Conservation (phyloP, 208 protist species). For the Leishmania tropica region DNA sequence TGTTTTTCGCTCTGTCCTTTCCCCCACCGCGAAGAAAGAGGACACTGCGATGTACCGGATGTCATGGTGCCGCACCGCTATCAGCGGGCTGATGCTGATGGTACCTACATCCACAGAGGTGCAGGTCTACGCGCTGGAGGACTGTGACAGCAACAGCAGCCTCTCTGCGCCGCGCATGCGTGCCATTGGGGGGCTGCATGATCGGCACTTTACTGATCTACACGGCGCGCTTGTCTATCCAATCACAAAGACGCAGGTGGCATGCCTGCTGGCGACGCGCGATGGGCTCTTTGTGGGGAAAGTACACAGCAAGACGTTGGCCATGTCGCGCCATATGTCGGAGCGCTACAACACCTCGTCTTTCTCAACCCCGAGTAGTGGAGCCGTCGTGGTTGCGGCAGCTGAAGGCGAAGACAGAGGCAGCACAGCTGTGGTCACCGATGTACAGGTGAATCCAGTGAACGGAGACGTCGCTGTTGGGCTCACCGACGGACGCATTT, state of each 20-base stretch:
- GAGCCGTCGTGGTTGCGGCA: not conserved
- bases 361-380: not conserved
- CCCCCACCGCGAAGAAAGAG: constrained; percentile 42
- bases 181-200: constrained; percentile 39
- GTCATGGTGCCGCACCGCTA: constrained; percentile 44
- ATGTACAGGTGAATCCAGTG: constrained; percentile 47
- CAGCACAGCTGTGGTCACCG: constrained; percentile 14
- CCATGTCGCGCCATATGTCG: constrained; percentile 47
- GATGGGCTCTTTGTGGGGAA: constrained; percentile 54
- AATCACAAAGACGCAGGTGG: constrained; percentile 37
- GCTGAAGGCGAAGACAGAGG: not conserved
- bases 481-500: constrained; percentile 55
- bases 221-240: constrained; percentile 43
- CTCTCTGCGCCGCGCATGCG: constrained; percentile 21
- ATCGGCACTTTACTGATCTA: constrained; percentile 38
- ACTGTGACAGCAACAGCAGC: not conserved
- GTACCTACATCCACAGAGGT: constrained; percentile 55
- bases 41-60: constrained; percentile 58
- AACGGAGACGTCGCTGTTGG: constrained; percentile 76
- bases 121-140: constrained; percentile 33
- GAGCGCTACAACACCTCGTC: constrained; percentile 34
- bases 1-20: constrained; percentile 45
- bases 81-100: constrained; percentile 45
- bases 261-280: constrained; percentile 39
- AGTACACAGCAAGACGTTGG: constrained; percentile 48